phyloP scores from a whole-genome alignment of 1,139 yeast species.

The Hyphopichia khmerensis region DNA sequence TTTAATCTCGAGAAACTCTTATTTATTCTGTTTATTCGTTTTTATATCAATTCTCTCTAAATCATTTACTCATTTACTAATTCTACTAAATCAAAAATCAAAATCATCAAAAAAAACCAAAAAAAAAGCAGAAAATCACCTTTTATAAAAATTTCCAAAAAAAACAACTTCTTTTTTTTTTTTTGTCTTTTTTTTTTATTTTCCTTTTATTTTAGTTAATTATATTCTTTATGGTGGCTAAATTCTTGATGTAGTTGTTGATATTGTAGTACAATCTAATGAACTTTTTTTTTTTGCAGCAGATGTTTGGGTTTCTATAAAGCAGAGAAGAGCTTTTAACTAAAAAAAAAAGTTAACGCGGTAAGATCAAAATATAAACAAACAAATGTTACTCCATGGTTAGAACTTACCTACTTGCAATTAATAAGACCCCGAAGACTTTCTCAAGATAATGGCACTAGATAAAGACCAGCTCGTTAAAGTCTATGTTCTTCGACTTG shows the following conservation, averaged over 20 bases:
- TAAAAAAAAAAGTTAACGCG: neutral
- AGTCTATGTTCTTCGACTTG: constrained; percentile 37
- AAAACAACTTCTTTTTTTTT: too few relatives aligned
- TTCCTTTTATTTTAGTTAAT: too few relatives aligned
- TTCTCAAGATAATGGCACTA: too few relatives aligned
- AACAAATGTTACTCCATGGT: too few relatives aligned
- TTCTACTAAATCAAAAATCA: too few relatives aligned
- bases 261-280: too few relatives aligned
- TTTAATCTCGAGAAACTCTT: neutral
- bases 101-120: neutral
- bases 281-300: neutral
- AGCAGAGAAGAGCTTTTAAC: neutral
- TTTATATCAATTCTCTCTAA: neutral
- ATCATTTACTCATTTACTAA: neutral
- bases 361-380: neutral
- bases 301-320: neutral
- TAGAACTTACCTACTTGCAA: too few relatives aligned
- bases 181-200: too few relatives aligned
- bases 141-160: too few relatives aligned
- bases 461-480: constrained; percentile 34
- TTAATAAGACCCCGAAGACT: neutral
- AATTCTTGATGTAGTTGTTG: too few relatives aligned
- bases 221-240: neutral
- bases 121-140: too few relatives aligned
- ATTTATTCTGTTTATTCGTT: neutral